A percentile compares a stretch with the other conserved stretches of the same genome.
Conservation (phyloP, 192 early-diverging fungal species). For the Podila epicladia region DNA sequence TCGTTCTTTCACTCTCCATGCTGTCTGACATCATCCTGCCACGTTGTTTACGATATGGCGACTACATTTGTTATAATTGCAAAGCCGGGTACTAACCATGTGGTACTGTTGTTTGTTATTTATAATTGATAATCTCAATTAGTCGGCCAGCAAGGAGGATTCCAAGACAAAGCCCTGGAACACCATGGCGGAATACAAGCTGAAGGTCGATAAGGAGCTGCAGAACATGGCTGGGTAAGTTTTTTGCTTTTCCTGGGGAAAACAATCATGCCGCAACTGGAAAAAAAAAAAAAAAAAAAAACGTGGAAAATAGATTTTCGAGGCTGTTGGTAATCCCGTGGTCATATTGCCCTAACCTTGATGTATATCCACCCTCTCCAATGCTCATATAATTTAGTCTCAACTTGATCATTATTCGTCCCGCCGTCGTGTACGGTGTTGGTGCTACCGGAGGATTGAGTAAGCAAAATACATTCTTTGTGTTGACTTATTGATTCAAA, state of each 20-base stretch:
- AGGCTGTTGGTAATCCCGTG: no score
- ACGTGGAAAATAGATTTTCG: no score
- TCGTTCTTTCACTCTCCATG: neutral
- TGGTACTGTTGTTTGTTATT: no score
- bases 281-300: no score
- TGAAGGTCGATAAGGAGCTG: conserved; percentile 80
- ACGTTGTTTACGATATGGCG: neutral
- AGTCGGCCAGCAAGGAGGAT: conserved; percentile 52
- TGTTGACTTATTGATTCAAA: neutral
- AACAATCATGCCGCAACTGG: neutral
- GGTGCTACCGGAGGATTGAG: conserved; percentile 82
- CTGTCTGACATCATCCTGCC: neutral
- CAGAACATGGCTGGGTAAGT: conserved; percentile 76
- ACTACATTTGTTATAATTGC: neutral
- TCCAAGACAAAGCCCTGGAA: conserved; percentile 89
- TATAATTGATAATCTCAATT: conserved; percentile 2
- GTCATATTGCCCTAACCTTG: no score
- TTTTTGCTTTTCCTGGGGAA: neutral
- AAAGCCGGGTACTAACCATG: no score
- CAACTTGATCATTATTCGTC: conserved; percentile 85
- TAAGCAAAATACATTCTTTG: conserved; percentile 49
- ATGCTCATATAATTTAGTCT: conserved; percentile 54
- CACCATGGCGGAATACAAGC: conserved; percentile 73
- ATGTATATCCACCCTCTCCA: neutral
- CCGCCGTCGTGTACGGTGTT: conserved; percentile 89